Evolutionary conservation across 352 stramenopile genomes (phyloP), one percentile per base, ranked within the genome.

Genomic region (Phytophthora foliorum): DNA sequence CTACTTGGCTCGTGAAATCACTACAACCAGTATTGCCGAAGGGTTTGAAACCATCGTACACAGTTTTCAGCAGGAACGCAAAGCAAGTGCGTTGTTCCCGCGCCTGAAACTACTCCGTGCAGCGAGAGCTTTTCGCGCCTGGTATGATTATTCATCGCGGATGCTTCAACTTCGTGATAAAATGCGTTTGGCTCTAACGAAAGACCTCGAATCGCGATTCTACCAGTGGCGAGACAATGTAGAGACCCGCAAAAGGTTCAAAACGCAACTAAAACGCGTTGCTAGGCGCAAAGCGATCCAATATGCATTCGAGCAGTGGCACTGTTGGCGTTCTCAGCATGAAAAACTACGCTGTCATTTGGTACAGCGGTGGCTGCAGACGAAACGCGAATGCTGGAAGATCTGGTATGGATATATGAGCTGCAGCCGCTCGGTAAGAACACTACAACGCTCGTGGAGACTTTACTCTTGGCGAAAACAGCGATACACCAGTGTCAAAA

Each of bases 271-370:
- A 11, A 72, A 72, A 17, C 42, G 36, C 1, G 19, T 67, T 59
- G 51, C 42, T 14, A 46, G 32, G 13, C 25, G 42, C 32, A 72
- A 72, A n/a, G 29, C 36, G 9, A 49, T 72, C 25, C 32, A 63
- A 25, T 22, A 31, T 59, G 21, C 31, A 24, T 68, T 72, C 11
- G 34, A 63, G 2, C 24, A 63, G 36, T 72, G 64, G 64, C 32
- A 67, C 6, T 11, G 21, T n/a, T 72, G 57, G 64, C 36, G 22
- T 22, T 11, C n/a, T 13, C 17, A 72, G 10, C 51, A 72, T 6
- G 25, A 53, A 24, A 72, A 68, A 19, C 2, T 72, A 21, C 64
- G 39, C 8, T 57, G 56, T 22, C 63, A 72, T 52, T 34, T 72
- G 2, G 32, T 22, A 16, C 31, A 61, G 27, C 49, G n/a, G 34